Evolutionary conservation across 345 rosid genomes (phyloP), one percentile per base, ranked within the genome.

Genomic region (Bruguiera sexangula): DNA sequence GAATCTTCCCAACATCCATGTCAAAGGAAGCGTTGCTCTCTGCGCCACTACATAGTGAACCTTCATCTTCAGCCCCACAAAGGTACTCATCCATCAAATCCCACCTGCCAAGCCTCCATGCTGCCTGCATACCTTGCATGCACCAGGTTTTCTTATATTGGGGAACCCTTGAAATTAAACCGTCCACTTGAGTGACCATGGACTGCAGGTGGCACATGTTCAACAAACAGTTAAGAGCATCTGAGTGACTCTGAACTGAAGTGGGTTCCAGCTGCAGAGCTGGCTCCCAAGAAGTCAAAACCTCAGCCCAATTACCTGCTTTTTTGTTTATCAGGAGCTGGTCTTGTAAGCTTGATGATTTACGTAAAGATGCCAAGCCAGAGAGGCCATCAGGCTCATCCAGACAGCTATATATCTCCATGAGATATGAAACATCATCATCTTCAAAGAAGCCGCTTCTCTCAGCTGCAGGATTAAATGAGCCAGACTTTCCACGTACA

Each of bases 141-240:
- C 95, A 88, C 98, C 98, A 91, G 63, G 96, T 94, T 87, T 94
- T 91, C 85, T 87, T 91, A 85, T 88, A 86, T 73, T 82, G 83
- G 7, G 96, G 96, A 80, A 87, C 79, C 86, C 96, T 90, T 71
- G 95, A 90, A 80, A 94, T 79, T 80, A 94, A 78, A 72, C 98
- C 97, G 69, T 94, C 98, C 39, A 91, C 98, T 79, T 88, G 92
- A 69, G 95, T 89, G 73, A 91, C 92, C 96, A 94, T 91, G 72
- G 97, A 91, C 89, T 94, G 98, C 82, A 91, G 98, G 79, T 89
- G 95, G 82, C 92, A 89, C 97, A 91, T 91, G 78, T 94, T 94
- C 60, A 91, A 85, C 62, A 91, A 86, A 79, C 97, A 94, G 79
- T 94, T 94, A 43, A 94, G 91, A 62, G 86, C 89, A 79, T 94